phyloP scores from a whole-genome alignment of 1,139 yeast genomes.

The Kodamaea sp. region DNA sequence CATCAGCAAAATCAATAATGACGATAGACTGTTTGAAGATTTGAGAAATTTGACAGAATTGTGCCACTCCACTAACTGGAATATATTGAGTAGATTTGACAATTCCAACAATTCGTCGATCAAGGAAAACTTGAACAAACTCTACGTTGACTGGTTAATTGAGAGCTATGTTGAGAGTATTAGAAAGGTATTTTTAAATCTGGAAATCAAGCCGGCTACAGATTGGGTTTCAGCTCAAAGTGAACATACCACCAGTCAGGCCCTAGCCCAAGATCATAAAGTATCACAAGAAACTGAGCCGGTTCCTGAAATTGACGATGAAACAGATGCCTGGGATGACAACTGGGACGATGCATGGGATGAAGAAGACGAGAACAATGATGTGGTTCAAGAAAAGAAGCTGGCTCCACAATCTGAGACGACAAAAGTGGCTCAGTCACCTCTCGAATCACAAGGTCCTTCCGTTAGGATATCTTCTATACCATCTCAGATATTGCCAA shows the following conservation, averaged over 20 bases:
- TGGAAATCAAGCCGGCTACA: not conserved
- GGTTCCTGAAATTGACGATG: conserved; percentile 7
- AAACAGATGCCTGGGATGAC: conserved; percentile 21
- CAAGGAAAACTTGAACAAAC: conserved; percentile 25
- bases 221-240: not conserved
- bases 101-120: conserved; percentile 15
- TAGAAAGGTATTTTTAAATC: conserved; percentile 16
- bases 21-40: conserved; percentile 17
- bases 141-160: conserved; percentile 33
- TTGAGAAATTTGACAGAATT: conserved; percentile 27
- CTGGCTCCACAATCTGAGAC: not conserved
- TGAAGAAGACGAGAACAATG: conserved; percentile 11
- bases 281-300: conserved; percentile 2
- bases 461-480: conserved; percentile 18
- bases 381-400: conserved; percentile 2
- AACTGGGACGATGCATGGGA: conserved; percentile 22
- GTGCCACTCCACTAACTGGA: conserved; percentile 31
- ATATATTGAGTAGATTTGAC: conserved; percentile 24
- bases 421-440: not conserved
- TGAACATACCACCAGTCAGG: not conserved
- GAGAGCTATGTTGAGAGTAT: conserved; percentile 18
- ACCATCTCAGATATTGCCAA: conserved; percentile 21
- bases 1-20: conserved; percentile 26
- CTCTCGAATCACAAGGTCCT: not conserved
- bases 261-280: not conserved